A percentile compares a stretch with the other conserved stretches of the same genome.
These are phyloP conservation scores for Capsella rubella DNA, from an alignment of 441 rosid species.

Conservation along the genomic window DNA sequence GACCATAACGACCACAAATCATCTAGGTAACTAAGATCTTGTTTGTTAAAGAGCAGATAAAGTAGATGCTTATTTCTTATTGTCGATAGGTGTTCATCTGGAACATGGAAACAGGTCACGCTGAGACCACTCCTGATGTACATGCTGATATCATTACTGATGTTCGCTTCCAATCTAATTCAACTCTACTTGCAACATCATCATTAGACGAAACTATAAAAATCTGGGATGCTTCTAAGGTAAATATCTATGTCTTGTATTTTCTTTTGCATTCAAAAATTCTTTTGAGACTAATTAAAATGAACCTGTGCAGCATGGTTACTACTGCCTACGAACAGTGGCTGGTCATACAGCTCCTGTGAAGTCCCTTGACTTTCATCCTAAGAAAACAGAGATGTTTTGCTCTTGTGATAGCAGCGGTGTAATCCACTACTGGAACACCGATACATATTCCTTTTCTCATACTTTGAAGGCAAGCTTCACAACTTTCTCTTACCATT, in stretches of 20 bases:
- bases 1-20: background rate
- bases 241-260: background rate
- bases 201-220: background rate
- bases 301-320: constrained; percentile 18
- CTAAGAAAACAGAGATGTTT: constrained; percentile 66
- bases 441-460: constrained; percentile 53
- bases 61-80: constrained; percentile 8
- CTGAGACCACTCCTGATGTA: constrained; percentile 63
- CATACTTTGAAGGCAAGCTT: constrained; percentile 40
- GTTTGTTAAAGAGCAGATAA: background rate
- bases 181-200: background rate
- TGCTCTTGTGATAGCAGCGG: constrained; percentile 66
- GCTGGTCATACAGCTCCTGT: constrained; percentile 58
- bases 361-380: constrained; percentile 84
- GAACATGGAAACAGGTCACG: constrained; percentile 75
- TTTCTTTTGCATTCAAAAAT: background rate
- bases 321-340: constrained; percentile 46
- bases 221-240: background rate
- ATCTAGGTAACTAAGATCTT: background rate
- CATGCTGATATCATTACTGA: constrained; percentile 37
- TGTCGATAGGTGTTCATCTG: constrained; percentile 61
- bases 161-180: background rate
- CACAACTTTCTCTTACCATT: background rate
- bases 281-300: background rate
- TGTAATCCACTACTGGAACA: constrained; percentile 63